Evolutionary conservation across 805 yeast species (phyloP), one percentile per base, ranked within the genome.

Genomic region (Vanderwaltozyma polyspora): DNA sequence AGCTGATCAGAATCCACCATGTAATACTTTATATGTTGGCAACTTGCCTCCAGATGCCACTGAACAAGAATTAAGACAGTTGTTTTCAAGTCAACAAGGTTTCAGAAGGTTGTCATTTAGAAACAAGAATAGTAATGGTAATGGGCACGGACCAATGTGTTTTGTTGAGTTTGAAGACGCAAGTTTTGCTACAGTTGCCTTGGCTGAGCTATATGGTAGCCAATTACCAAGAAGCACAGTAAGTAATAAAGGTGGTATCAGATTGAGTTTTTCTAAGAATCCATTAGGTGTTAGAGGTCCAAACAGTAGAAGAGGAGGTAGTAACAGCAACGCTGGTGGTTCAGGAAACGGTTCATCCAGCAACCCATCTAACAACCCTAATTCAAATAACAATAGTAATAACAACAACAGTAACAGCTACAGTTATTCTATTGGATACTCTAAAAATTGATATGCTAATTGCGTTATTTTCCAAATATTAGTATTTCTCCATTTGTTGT

Each of bases 1-100:
- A 3, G 96, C 96, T 3, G 97, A 87, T 59, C 97, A 89, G 59
- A 89, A 87, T 55, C 96, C 96, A 3, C 97, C 97, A 6, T 87
- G 97, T 61, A 87, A 87, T 58, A 87, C 97, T 0, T 63, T 87
- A 35, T 87, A 87, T 50, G 97, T 87, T 33, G 97, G 97, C 12
- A 87, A 87, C 57, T 67, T 87, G 49, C 96, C 97, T 2, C 94
- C 94, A 12, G 95, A 87, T 64, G 93, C 95, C 2, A 78, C 91
- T 2, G 97, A 87, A 52, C 79, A 78, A 35, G 96, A 87, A 57
- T 70, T 87, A 39, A 73, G 94, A 43, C 75, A 81, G 23, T 63
- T 89, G 43, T 87, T 87, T 55, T 69, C 87, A 23, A 79, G 82
- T 7, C 94, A 87, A 50, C 74, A 78, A 36, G 97, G 97, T 2